Percentiles rank a stretch among this genome's conserved stretches.
phyloP scores from a whole-genome alignment of 768 basidiomycete genomes.

The Pisolithus orientalis region DNA sequence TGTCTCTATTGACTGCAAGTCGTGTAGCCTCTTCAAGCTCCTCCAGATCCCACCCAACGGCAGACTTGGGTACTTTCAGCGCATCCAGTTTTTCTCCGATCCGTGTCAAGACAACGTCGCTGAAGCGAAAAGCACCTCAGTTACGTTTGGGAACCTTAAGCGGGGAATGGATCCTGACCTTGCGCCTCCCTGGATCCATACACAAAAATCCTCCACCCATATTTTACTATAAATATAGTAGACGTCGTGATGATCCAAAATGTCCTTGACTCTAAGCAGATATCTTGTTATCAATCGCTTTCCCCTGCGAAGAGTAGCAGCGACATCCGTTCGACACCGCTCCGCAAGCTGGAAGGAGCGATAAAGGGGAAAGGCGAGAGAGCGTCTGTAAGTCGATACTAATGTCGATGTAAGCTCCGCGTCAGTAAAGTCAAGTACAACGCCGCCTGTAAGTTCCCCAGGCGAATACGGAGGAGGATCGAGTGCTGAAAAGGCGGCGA shows the following conservation, averaged over 20 bases:
- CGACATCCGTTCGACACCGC: conserved; percentile 60
- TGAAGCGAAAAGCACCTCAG: conserved; percentile 22
- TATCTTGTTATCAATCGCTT: conserved; percentile 57
- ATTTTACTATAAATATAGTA: conserved; percentile 87
- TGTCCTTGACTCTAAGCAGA: conserved; percentile 64
- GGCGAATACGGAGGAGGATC: conserved; percentile 54
- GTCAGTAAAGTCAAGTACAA: conserved; percentile 26
- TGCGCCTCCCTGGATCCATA: conserved; percentile 71
- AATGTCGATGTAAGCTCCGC: conserved; percentile 48
- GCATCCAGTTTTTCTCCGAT: conserved; percentile 40
- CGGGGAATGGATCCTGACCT: conserved; percentile 35
- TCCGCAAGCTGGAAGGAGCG: conserved; percentile 73
- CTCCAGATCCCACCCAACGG: conserved; percentile 68
- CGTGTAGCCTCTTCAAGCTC: conserved; percentile 54
- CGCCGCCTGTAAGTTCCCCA: conserved; percentile 8
- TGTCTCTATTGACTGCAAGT: conserved; percentile 29
- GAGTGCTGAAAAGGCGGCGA: conserved; percentile 77
- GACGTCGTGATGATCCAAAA: conserved; percentile 76
- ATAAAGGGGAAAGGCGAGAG: conserved; percentile 72
- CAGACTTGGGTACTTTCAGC: conserved; percentile 42
- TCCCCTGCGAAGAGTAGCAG: conserved; percentile 49
- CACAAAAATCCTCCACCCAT: conserved; percentile 81
- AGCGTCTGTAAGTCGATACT: conserved; percentile 64
- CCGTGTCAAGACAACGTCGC: conserved; percentile 48
- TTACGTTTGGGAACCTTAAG: neutral